Percentiles rank a stretch among this genome's conserved stretches.
Evolutionary conservation across 495 filamentous ascomycete genomes (phyloP).

Genomic region (Hapsidospora chrysogenum): DNA sequence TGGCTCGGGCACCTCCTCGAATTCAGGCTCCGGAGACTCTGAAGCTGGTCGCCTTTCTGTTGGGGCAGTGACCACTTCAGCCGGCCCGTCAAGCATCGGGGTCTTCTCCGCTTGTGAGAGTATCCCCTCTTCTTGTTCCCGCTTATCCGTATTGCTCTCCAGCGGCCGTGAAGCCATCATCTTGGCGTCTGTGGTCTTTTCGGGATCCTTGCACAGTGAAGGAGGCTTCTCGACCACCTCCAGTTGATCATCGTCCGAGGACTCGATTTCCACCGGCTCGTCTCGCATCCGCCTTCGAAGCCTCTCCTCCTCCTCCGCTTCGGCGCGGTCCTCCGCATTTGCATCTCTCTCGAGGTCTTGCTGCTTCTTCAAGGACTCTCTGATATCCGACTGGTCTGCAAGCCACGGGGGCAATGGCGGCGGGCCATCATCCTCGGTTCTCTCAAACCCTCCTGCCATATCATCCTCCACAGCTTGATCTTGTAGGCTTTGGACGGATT

Average conservation of each 20-base stretch:
- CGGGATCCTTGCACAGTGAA: conserved; percentile 6
- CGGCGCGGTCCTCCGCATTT: conserved; percentile 33
- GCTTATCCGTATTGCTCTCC: background rate
- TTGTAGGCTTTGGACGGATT: conserved; percentile 4
- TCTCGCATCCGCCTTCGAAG: conserved; percentile 12
- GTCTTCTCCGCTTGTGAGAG: background rate
- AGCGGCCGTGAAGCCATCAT: too few relatives aligned
- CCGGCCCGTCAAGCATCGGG: too few relatives aligned
- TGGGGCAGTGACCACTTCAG: too few relatives aligned
- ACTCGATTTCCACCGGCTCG: conserved; percentile 24
- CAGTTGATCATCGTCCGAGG: conserved; percentile 28
- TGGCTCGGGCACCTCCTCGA: conserved; percentile 13
- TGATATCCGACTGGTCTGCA: conserved; percentile 34
- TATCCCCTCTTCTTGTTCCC: background rate
- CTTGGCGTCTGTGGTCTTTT: background rate
- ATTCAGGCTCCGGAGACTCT: conserved; percentile 13
- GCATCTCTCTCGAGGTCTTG: conserved; percentile 23
- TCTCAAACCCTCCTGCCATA: conserved; percentile 53
- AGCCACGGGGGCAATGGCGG: conserved; percentile 82
- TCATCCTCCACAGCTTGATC: conserved; percentile 32
- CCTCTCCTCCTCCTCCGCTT: conserved; percentile 30
- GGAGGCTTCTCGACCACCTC: conserved; percentile 35
- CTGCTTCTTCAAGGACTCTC: conserved; percentile 30
- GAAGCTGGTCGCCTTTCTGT: too few relatives aligned
- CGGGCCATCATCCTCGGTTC: conserved; percentile 27